Conservation (phyloP, 768 basidiomycete genomes). For the Suillus americanus region DNA sequence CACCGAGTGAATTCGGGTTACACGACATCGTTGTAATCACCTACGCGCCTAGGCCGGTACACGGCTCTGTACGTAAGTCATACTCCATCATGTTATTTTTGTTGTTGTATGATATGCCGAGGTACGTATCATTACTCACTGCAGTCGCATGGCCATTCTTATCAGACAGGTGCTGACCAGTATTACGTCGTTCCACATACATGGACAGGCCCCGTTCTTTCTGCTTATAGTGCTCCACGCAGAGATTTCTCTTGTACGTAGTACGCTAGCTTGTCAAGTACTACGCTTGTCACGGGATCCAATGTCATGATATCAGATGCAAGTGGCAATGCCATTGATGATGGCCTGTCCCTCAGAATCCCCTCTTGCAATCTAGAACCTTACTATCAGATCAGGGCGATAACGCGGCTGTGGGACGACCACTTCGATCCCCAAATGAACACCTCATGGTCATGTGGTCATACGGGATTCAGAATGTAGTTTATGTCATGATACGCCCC, state of each 20-base stretch:
- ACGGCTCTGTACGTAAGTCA: neutral
- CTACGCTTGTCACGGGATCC: neutral
- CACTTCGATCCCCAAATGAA: neutral
- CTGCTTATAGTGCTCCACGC: neutral
- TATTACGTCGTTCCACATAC: neutral
- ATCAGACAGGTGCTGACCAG: neutral
- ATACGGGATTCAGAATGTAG: neutral
- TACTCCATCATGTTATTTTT: neutral
- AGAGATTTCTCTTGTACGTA: neutral
- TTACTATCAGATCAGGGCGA: no score
- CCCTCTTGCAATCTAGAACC: no score
- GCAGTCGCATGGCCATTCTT: neutral
- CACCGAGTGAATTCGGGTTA: neutral
- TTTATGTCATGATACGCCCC: neutral
- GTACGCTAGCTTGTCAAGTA: no score
- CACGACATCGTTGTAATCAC: neutral
- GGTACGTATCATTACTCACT: neutral
- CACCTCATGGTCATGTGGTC: neutral
- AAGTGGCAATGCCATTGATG: no score
- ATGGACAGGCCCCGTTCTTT: neutral
- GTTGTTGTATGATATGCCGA: neutral
- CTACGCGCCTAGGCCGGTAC: neutral
- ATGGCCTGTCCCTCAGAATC: no score
- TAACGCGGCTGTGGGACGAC: no score
- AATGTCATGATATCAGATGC: neutral